Evolutionary conservation across 2,329 filamentous ascomycete species (phyloP).

Genomic region (Colletotrichum coccodes): DNA sequence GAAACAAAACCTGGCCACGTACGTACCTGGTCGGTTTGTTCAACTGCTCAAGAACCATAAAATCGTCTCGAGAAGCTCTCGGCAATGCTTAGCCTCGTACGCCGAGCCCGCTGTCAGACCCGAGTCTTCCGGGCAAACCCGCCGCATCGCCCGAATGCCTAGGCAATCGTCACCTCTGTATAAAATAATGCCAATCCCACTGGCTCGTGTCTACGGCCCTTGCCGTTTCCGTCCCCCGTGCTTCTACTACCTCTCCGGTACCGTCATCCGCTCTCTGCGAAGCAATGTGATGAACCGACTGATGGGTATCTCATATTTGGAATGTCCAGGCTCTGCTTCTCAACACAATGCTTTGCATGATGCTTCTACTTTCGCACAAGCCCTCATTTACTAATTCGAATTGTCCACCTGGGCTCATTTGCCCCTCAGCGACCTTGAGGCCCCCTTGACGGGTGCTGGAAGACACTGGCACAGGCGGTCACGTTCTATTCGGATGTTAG

Average conservation of each 20-base stretch:
- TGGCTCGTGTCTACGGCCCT: neutral
- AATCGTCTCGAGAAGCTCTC: neutral
- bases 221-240: conserved; percentile 2
- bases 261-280: conserved; percentile 17
- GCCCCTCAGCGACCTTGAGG: conserved; percentile 43
- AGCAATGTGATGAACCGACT: conserved; percentile 30
- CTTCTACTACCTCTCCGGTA: neutral
- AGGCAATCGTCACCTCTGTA: conserved; percentile 7
- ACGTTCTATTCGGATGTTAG: conserved; percentile 54
- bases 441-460: conserved; percentile 66
- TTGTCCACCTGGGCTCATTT: conserved; percentile 20
- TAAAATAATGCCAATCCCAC: conserved; percentile 6
- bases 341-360: conserved; percentile 23
- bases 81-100: conserved; percentile 10
- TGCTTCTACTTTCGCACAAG: neutral
- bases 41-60: neutral
- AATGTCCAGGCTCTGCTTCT: conserved; percentile 22
- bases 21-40: neutral
- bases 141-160: neutral
- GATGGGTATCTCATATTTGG: conserved; percentile 32
- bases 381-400: neutral
- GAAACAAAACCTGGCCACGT: conserved; percentile 3
- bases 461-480: conserved; percentile 62
- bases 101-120: neutral
- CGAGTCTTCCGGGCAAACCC: conserved; percentile 24